Evolutionary conservation across 208 protist genomes (phyloP).

Genomic region (Tritrichomonas foetus): DNA sequence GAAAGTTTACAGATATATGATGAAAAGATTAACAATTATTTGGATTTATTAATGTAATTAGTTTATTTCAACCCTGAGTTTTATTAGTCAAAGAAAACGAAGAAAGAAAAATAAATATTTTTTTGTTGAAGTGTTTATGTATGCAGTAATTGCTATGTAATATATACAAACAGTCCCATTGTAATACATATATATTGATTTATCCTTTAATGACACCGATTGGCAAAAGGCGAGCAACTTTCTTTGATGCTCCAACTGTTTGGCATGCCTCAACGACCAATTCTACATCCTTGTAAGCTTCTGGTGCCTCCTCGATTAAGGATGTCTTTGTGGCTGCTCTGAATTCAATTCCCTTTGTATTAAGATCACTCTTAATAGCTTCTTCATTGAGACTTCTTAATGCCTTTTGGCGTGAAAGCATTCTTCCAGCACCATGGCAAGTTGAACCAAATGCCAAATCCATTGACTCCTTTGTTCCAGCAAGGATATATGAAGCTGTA

Average conservation of each 20-base stretch:
- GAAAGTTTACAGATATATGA: too few species aligned
- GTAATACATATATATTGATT: too few species aligned
- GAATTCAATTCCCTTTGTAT: conserved; percentile 63
- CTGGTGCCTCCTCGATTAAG: conserved; percentile 70
- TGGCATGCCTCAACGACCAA: conserved; percentile 60
- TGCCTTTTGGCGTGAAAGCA: conserved; percentile 56
- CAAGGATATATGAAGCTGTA: conserved; percentile 70
- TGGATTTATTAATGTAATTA: too few species aligned
- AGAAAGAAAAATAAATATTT: too few species aligned
- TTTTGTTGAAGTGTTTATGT: too few species aligned
- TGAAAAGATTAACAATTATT: too few species aligned
- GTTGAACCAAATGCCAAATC: conserved; percentile 67
- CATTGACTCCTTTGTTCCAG: conserved; percentile 66
- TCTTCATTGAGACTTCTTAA: conserved; percentile 50
- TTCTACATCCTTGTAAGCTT: conserved; percentile 74
- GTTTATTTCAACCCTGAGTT: too few species aligned
- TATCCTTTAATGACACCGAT: conserved; percentile 75
- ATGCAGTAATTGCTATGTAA: too few species aligned
- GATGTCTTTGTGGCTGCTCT: conserved; percentile 70
- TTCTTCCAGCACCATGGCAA: conserved; percentile 75
- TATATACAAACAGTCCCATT: too few species aligned
- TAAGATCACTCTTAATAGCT: conserved; percentile 59
- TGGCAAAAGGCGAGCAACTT: conserved; percentile 64
- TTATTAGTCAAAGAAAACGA: too few species aligned
- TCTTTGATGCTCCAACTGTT: conserved; percentile 67